Conservation (phyloP, 139 green algal genomes). For the Haematococcus lacustris region DNA sequence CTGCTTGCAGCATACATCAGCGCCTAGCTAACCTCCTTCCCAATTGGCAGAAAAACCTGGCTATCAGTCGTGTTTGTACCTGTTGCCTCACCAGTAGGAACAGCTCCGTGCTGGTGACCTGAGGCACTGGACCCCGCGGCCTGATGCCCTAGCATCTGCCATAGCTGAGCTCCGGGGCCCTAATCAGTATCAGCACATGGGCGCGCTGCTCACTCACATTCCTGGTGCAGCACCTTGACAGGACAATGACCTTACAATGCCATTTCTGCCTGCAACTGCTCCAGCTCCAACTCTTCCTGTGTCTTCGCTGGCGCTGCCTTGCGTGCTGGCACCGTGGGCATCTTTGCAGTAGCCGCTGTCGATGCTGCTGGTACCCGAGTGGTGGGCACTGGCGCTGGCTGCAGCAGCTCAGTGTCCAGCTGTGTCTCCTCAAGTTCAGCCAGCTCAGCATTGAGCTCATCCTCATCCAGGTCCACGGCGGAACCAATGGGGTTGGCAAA, state of each 20-base stretch:
- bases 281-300: not conserved
- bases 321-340: conserved; percentile 13
- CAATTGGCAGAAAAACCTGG: no score
- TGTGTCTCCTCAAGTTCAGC: conserved; percentile 24
- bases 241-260: not conserved
- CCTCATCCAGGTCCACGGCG: conserved; percentile 70
- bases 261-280: conserved; percentile 2
- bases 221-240: no score
- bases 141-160: no score
- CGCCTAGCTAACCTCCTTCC: no score
- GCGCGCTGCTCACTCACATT: no score
- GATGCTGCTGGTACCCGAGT: conserved; percentile 27
- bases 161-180: no score
- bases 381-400: conserved; percentile 51
- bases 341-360: conserved; percentile 17
- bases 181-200: no score
- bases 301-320: conserved; percentile 12
- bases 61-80: no score
- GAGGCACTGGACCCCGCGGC: no score
- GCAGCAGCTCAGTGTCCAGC: conserved; percentile 67
- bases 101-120: no score
- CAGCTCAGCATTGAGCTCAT: conserved; percentile 49
- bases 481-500: conserved; percentile 62
- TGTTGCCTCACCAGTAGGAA: no score
- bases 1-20: no score